Conservation (phyloP, 2,329 filamentous ascomycete genomes). For the Verticillium alfalfae region DNA sequence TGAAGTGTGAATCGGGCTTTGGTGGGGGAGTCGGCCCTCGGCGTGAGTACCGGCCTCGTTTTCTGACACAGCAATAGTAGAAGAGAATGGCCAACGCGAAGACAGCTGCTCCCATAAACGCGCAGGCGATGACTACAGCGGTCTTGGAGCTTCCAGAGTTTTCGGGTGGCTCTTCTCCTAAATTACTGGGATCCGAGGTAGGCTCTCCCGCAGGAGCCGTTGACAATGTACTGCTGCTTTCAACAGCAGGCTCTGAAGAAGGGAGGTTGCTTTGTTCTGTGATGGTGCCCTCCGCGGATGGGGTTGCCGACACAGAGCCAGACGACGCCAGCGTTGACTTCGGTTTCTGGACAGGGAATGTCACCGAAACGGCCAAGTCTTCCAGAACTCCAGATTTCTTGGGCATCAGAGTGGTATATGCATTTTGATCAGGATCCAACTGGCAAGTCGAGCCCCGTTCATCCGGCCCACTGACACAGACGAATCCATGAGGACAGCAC, state of each 20-base stretch:
- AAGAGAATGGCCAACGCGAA: neutral
- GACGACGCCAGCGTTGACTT: neutral
- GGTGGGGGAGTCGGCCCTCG: neutral
- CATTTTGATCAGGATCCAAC: slow-evolving; percentile 24
- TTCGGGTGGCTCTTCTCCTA: neutral
- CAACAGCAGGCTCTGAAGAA: neutral
- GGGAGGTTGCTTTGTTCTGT: neutral
- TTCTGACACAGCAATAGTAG: neutral
- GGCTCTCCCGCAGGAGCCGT: neutral
- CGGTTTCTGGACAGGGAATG: neutral
- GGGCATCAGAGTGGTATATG: neutral
- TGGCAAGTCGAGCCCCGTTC: slow-evolving; percentile 34
- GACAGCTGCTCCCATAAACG: neutral
- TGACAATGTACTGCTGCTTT: neutral
- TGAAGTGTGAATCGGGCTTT: neutral
- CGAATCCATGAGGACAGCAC: slow-evolving; percentile 73
- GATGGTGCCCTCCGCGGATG: neutral
- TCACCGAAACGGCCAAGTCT: neutral
- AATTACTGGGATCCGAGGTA: neutral
- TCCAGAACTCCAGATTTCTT: neutral
- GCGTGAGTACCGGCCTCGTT: neutral
- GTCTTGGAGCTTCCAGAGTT: neutral
- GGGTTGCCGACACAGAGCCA: neutral
- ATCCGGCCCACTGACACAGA: slow-evolving; percentile 36
- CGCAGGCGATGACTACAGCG: neutral